These are phyloP conservation scores for Astragalus glycyphyllos DNA, from an alignment of 306 rosid genomes.

Conservation along the genomic window DNA sequence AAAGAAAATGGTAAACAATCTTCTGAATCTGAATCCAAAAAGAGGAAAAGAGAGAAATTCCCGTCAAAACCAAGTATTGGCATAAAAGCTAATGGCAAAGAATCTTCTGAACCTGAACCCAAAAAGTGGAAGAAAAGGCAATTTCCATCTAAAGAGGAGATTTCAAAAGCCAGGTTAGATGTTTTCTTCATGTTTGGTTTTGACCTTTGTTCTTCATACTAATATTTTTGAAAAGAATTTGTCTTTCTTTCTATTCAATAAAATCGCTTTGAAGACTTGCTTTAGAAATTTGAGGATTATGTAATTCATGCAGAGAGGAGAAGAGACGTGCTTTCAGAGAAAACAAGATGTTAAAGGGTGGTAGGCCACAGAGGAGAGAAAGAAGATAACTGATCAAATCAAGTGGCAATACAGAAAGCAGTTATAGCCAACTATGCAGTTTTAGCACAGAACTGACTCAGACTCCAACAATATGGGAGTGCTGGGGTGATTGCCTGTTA, in stretches of 20 bases:
- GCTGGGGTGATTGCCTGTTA: constrained; percentile 17
- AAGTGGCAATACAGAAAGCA: neutral
- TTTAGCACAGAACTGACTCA: constrained; percentile 2
- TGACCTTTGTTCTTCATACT: neutral
- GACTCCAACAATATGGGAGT: constrained; percentile 11
- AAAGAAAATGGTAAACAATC: constrained; percentile 47
- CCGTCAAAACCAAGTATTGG: constrained; percentile 47
- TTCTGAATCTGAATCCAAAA: constrained; percentile 33
- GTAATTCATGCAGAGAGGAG: constrained; percentile 73
- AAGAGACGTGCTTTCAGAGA: constrained; percentile 69
- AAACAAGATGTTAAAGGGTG: constrained; percentile 52
- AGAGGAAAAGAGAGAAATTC: constrained; percentile 57
- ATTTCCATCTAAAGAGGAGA: constrained; percentile 69
- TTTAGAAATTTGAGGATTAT: constrained; percentile 7
- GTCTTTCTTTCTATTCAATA: neutral
- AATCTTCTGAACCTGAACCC: constrained; percentile 31
- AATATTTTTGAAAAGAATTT: neutral
- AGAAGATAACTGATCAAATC: constrained; percentile 27
- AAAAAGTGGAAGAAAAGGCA: constrained; percentile 56
- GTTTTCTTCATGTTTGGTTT: constrained; percentile 24
- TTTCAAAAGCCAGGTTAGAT: constrained; percentile 73
- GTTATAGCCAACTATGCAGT: constrained; percentile 20
- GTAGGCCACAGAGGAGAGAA: constrained; percentile 25
- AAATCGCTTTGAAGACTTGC: neutral
- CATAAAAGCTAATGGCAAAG: constrained; percentile 48